Evolutionary conservation across 208 protist species (phyloP), one percentile per base, ranked within the genome.

Genomic region (Chromosphaera perkinsii): DNA sequence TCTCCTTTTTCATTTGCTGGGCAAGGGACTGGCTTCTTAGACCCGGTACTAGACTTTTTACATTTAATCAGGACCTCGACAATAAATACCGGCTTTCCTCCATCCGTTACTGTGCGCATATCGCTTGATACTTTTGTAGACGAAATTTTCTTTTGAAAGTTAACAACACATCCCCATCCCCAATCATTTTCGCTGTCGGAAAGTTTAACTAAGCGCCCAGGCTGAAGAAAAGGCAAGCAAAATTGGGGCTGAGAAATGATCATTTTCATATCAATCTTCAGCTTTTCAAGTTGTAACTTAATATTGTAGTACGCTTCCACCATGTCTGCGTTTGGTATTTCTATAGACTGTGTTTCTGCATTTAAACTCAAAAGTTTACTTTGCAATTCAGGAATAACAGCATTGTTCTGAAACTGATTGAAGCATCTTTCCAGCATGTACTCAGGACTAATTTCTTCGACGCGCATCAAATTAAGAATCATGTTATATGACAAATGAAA

Each of bases 401-500:
- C 24, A 91, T 76, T 66, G 60, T 66, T 61, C 32, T 61, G 27
- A 52, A 52, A 10, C 12, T 52, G 95, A 26, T 88, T 87, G 83
- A 99, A 99, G 60, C 90, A 96, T 37, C 90, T 78, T 73, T 90
- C 88, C 79, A 97, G 92, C 81, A 98, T 90, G 74, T 95, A 94
- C 76, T 97, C 89, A 4, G 93, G 93, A 69, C 95, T 90, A 3
- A 97, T 87, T 64, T 93, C 93, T 78, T 97, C 92, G 2, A 98
- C 89, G n/a, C 95, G 87, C 24, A 98, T 70, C 47, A 98, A 76
- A 75, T 99, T 99, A 9, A 99, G 85, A 43, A 98, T 79, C 95
- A 98, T 98, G 79, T 98, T 98, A 85, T 98, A 99, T 39, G 90
- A 91, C 45, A 99, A 82, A 76, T 98, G 91, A 77, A 99, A 99